Evolutionary conservation across 495 filamentous ascomycete genomes (phyloP).

Genomic region (Lasiosphaeria hispida): DNA sequence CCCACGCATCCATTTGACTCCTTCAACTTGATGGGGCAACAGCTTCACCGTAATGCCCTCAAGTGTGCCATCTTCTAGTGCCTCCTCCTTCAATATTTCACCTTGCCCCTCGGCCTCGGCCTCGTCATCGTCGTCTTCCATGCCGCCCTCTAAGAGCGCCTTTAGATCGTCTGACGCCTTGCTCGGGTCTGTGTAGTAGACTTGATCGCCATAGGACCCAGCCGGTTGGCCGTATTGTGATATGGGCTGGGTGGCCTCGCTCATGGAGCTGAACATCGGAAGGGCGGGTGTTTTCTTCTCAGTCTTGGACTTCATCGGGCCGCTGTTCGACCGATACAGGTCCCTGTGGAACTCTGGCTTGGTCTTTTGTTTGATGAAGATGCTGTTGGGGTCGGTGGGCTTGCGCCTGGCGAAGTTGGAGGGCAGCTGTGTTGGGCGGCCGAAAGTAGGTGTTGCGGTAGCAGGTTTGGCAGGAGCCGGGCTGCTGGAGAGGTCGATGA

Average conservation of each 20-base stretch:
- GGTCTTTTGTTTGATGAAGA: slow-evolving; percentile 44
- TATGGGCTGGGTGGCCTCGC: slow-evolving; percentile 27
- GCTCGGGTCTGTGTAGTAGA: slow-evolving; percentile 69
- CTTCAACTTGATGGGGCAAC: slow-evolving; percentile 88
- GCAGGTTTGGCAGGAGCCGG: slow-evolving; percentile 20
- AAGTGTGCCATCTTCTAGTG: slow-evolving; percentile 32
- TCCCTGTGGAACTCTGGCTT: slow-evolving; percentile 48
- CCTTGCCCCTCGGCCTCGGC: slow-evolving; percentile 2
- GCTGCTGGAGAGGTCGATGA: slow-evolving; percentile 29
- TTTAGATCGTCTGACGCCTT: slow-evolving; percentile 85
- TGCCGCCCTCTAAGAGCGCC: slow-evolving; percentile 78
- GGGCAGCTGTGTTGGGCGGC: slow-evolving; percentile 28
- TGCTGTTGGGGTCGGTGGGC: slow-evolving; percentile 31
- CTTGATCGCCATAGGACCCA: slow-evolving; percentile 48
- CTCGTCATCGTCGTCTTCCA: slow-evolving; percentile 72
- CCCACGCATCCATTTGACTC: slow-evolving; percentile 88
- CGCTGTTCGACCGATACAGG: slow-evolving; percentile 31
- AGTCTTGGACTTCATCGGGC: slow-evolving; percentile 39
- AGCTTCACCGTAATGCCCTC: slow-evolving; percentile 84
- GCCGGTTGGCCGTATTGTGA: slow-evolving; percentile 38
- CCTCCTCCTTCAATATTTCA: slow-evolving; percentile 18
- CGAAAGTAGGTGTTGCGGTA: slow-evolving; percentile 29
- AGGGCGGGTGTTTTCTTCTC: slow-evolving; percentile 32
- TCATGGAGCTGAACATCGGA: slow-evolving; percentile 40
- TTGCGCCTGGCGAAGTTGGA: slow-evolving; percentile 18